A percentile compares a stretch with the other conserved stretches of the same genome.
Conservation (phyloP, 2,329 filamentous ascomycete genomes). For the Aspergillus latus region DNA sequence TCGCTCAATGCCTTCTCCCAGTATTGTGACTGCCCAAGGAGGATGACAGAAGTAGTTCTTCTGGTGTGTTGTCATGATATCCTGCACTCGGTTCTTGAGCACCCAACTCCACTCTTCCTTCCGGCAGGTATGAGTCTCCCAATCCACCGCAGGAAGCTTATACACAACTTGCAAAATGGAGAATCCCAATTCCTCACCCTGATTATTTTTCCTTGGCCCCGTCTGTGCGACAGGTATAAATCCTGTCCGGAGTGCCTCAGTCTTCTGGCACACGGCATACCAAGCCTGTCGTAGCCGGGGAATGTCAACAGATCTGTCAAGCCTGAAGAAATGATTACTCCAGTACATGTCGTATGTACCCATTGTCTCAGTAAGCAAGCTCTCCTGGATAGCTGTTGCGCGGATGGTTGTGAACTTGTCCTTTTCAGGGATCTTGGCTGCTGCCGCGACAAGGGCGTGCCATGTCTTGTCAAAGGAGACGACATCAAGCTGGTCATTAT, state of each 20-base stretch:
- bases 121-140: conserved; percentile 22
- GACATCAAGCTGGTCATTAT: conserved; percentile 19
- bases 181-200: conserved; percentile 17
- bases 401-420: conserved; percentile 27
- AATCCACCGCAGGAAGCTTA: conserved; percentile 26
- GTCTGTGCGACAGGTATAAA: conserved; percentile 36
- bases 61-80: conserved; percentile 28
- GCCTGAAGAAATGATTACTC: conserved; percentile 40
- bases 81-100: conserved; percentile 22
- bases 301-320: conserved; percentile 30
- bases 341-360: conserved; percentile 39
- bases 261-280: conserved; percentile 29
- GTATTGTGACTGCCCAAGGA: conserved; percentile 41
- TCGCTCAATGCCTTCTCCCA: conserved; percentile 23
- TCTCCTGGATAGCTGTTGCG: conserved; percentile 40
- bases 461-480: conserved; percentile 25
- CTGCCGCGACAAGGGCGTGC: conserved; percentile 17
- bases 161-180: conserved; percentile 33
- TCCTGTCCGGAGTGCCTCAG: conserved; percentile 39
- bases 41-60: conserved; percentile 30
- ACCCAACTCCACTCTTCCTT: conserved; percentile 17
- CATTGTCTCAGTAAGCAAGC: conserved; percentile 43
- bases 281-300: conserved; percentile 34
- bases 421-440: conserved; percentile 15
- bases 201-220: background rate